Evolutionary conservation across 352 stramenopile genomes (phyloP), one percentile per base, ranked within the genome.

Genomic region (Phytophthora brassicae): DNA sequence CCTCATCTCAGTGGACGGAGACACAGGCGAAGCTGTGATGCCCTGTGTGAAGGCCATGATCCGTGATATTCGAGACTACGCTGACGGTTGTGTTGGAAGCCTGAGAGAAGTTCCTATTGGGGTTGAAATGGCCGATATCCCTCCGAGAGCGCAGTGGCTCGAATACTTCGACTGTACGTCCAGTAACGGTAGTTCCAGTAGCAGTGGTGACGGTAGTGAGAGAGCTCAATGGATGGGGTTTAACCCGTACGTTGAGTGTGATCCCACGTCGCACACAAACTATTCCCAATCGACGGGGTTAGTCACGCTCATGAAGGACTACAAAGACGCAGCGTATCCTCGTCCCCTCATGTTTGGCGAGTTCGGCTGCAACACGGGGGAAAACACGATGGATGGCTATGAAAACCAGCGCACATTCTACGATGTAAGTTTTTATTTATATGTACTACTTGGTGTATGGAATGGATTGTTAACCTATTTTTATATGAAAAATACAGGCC

Each of bases 41-140:
- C 84, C 79, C 19, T 90, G 84, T 38, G 72, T 89, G 46, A 92
- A 92, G 62, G 79, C 81, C 13, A 71, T 90, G 51, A 64, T 92
- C 13, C 79, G 81, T 8, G 84, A 92, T 54, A 68, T 73, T 3
- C 71, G 77, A 8, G 67, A 56, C 3, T 92, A 90, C 44, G 79
- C 74, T 0, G 56, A 61, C 6, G 67, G 65, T 49, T 90, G 81
- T 36, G 56, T 69, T 0, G 46, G 48, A 9, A 66, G 46, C 11
- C 43, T 92, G 9, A 77, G 84, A 4, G 61, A 81, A 45, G 79
- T 92, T 26, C 84, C 84, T 1, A 89, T 92, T 26, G 84, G 84
- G 5, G 61, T 93, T 0, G 81, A 91, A 38, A 84, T 89, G 46
- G 84, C 84, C 8, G 84, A 93, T 47, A 87, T 82, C 26, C 73